Evolutionary conservation across 202 grass and related monocot genomes (phyloP).

Genomic region (Thinopyrum obtusiflorum): DNA sequence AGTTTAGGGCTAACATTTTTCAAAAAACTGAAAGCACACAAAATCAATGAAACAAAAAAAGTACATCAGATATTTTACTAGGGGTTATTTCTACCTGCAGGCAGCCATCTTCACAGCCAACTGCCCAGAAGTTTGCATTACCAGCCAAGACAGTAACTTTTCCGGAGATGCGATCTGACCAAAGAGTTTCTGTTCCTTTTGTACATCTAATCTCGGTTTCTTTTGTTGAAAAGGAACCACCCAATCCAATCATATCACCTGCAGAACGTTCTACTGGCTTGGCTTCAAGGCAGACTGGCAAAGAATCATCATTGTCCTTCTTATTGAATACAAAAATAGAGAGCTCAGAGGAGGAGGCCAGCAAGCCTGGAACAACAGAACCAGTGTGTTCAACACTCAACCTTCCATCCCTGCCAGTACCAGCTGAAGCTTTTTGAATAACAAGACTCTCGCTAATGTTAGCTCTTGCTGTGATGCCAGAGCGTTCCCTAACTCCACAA

Average conservation of each 20-base stretch:
- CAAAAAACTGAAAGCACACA: background rate
- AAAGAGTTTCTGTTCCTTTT: conserved; percentile 70
- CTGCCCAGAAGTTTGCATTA: conserved; percentile 95
- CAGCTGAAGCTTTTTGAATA: conserved; percentile 68
- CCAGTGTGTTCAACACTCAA: conserved; percentile 61
- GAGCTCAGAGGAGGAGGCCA: conserved; percentile 40
- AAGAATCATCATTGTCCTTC: conserved; percentile 50
- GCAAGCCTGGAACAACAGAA: conserved; percentile 40
- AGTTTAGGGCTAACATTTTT: background rate
- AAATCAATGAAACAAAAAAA: background rate
- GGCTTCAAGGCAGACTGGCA: conserved; percentile 59
- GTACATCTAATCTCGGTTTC: conserved; percentile 83
- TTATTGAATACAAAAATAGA: conserved; percentile 58
- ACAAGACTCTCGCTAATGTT: conserved; percentile 81
- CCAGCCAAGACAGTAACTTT: conserved; percentile 96
- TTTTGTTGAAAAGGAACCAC: conserved; percentile 62
- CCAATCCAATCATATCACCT: conserved; percentile 60
- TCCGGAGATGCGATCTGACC: conserved; percentile 84
- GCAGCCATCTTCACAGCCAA: conserved; percentile 93
- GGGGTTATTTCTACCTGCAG: conserved; percentile 59
- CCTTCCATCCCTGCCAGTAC: conserved; percentile 46
- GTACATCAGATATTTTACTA: background rate
- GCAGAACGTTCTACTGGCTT: conserved; percentile 72
- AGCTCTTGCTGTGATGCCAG: conserved; percentile 74
- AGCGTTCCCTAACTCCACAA: conserved; percentile 61